Evolutionary conservation across 805 yeast genomes (phyloP).

Genomic region (Yarrowia alimentaria): DNA sequence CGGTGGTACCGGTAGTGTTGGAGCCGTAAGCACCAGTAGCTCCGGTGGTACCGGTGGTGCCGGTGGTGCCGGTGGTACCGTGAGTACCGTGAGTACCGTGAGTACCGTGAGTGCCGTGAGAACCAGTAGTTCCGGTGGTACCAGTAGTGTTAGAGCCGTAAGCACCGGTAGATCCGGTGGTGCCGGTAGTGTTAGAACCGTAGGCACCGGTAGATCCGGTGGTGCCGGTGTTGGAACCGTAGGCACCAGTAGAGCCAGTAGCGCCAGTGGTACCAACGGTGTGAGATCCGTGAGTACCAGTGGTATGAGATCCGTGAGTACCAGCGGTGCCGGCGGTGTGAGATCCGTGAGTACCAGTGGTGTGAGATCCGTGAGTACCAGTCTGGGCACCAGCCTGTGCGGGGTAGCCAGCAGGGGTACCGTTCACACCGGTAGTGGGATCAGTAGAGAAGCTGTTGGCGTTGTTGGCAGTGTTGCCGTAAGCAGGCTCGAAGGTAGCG

Average conservation of each 20-base stretch:
- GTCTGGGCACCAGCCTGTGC: constrained; percentile 9
- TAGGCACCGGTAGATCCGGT: not conserved
- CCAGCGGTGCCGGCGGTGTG: not conserved
- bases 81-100: constrained; percentile 1
- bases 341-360: not conserved
- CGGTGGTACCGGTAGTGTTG: no score
- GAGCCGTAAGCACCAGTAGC: no score
- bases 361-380: constrained; percentile 3
- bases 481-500: constrained; percentile 6
- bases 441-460: constrained; percentile 20
- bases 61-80: constrained; percentile 10
- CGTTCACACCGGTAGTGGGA: constrained; percentile 20
- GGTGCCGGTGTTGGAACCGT: no score
- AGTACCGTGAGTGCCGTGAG: not conserved
- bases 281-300: not conserved
- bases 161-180: not conserved
- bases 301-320: no score
- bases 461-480: constrained; percentile 21
- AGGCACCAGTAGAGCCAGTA: not conserved
- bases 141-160: no score
- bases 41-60: not conserved
- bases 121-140: not conserved
- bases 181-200: not conserved
- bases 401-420: constrained; percentile 12
- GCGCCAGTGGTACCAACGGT: not conserved